Evolutionary conservation across 768 basidiomycete genomes (phyloP).

Genomic region (Pisolithus orientalis): DNA sequence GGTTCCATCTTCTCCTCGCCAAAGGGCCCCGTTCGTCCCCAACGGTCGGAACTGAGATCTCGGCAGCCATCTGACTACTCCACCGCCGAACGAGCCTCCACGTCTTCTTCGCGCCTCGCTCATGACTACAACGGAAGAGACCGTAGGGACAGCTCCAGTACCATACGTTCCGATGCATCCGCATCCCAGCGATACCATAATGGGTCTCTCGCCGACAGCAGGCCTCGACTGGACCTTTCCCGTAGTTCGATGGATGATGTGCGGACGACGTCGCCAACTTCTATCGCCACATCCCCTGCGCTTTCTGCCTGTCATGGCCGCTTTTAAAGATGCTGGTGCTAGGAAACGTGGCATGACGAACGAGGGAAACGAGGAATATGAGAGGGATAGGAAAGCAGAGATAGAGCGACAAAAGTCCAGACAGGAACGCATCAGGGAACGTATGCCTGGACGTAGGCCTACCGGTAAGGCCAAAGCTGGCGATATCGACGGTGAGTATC

Average conservation of each 20-base stretch:
- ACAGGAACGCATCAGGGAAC: slow-evolving; percentile 65
- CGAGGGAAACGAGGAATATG: slow-evolving; percentile 52
- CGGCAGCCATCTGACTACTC: slow-evolving; percentile 49
- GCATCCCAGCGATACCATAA: slow-evolving; percentile 27
- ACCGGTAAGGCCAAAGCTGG: slow-evolving; percentile 58
- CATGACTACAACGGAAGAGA: slow-evolving; percentile 23
- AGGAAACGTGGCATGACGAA: slow-evolving; percentile 49
- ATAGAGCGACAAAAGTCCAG: slow-evolving; percentile 57
- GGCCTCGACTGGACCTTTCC: slow-evolving; percentile 11
- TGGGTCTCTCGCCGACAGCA: slow-evolving; percentile 14
- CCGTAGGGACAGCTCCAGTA: slow-evolving; percentile 47
- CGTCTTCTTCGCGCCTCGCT: slow-evolving; percentile 31
- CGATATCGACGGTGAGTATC: slow-evolving; percentile 74
- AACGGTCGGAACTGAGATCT: slow-evolving; percentile 59
- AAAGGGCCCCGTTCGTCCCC: slow-evolving; percentile 55
- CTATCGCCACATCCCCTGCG: slow-evolving; percentile 40
- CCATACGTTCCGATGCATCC: slow-evolving; percentile 41
- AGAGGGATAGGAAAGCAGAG: slow-evolving; percentile 53
- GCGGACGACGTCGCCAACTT: slow-evolving; percentile 11
- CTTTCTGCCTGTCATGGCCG: slow-evolving; percentile 55
- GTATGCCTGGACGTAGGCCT: slow-evolving; percentile 49
- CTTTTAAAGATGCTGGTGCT: slow-evolving; percentile 58
- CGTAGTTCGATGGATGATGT: slow-evolving; percentile 12
- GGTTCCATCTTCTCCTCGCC: slow-evolving; percentile 36
- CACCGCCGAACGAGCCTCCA: slow-evolving; percentile 42